Percentiles rank a stretch among this genome's conserved stretches.
These are phyloP conservation scores for Xylaria sp. DNA, from an alignment of 2,329 filamentous ascomycete species.

Conservation along the genomic window DNA sequence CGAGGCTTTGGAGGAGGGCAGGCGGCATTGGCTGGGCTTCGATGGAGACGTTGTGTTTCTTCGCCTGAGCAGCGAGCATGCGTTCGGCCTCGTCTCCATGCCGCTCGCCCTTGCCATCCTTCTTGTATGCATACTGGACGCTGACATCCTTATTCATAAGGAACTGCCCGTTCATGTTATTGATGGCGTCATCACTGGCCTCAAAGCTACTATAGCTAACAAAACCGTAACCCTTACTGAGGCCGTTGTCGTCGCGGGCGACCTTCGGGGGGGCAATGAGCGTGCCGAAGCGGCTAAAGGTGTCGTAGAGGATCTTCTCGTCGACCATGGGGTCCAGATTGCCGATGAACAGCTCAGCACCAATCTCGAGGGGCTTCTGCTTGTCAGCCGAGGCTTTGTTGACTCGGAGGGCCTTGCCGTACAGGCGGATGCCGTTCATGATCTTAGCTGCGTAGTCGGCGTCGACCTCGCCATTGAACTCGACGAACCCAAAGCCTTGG, in stretches of 20 bases:
- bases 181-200: constrained; percentile 88
- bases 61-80: constrained; percentile 89
- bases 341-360: constrained; percentile 95
- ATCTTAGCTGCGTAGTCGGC: constrained; percentile 96
- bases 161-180: constrained; percentile 95
- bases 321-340: constrained; percentile 95
- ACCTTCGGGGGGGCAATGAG: constrained; percentile 89
- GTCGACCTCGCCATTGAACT: constrained; percentile 94
- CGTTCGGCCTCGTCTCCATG: constrained; percentile 95
- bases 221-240: constrained; percentile 96
- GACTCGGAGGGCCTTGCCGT: constrained; percentile 93
- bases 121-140: constrained; percentile 99
- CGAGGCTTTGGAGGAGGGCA: constrained; percentile 68
- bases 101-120: constrained; percentile 95
- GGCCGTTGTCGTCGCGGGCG: constrained; percentile 86
- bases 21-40: constrained; percentile 80
- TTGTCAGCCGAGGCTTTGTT: constrained; percentile 95
- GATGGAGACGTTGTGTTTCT: constrained; percentile 91
- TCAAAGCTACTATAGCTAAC: constrained; percentile 95
- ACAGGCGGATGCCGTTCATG: constrained; percentile 95
- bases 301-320: constrained; percentile 96
- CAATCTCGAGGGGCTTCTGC: constrained; percentile 91
- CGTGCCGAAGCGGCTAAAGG: constrained; percentile 88
- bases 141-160: constrained; percentile 96
- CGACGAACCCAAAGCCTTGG: constrained; percentile 98